phyloP scores from a whole-genome alignment of 2,329 filamentous ascomycete species.

The Colletotrichum brevisporum region DNA sequence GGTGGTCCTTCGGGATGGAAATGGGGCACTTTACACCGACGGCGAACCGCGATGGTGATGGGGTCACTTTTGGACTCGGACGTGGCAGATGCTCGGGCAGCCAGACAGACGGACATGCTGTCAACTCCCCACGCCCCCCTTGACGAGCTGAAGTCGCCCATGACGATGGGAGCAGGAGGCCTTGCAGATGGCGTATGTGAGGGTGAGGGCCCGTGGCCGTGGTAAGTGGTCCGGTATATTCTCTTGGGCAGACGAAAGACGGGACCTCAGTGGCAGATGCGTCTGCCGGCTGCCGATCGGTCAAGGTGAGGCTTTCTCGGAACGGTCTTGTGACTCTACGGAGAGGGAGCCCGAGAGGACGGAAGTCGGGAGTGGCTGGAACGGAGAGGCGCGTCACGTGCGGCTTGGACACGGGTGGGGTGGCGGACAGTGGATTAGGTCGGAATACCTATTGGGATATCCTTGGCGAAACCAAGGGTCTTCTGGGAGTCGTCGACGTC shows the following conservation, averaged over 20 bases:
- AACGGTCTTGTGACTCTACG: conserved; percentile 31
- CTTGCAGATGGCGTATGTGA: neutral
- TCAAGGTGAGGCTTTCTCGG: conserved; percentile 30
- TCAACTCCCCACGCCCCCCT: conserved; percentile 9
- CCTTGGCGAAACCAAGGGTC: conserved; percentile 9
- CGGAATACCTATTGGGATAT: neutral
- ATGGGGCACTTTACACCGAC: conserved; percentile 21
- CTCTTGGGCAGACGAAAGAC: neutral
- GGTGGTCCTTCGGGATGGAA: conserved; percentile 4
- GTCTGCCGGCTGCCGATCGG: conserved; percentile 36
- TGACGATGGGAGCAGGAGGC: conserved; percentile 8
- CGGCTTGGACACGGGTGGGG: conserved; percentile 28
- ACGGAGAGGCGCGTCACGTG: conserved; percentile 34
- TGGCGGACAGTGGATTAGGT: conserved; percentile 6
- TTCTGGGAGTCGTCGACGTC: neutral
- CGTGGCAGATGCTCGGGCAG: conserved; percentile 9
- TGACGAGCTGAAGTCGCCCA: conserved; percentile 28
- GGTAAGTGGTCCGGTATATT: conserved; percentile 9
- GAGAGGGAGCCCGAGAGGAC: conserved; percentile 34
- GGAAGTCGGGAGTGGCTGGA: conserved; percentile 32
- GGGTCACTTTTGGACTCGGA: neutral
- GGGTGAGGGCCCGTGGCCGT: conserved; percentile 2
- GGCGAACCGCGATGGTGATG: conserved; percentile 19
- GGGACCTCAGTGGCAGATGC: conserved; percentile 14
- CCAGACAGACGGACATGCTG: conserved; percentile 1